These are phyloP conservation scores for Phoenix roebelenii DNA, from an alignment of 176 grass and related monocot species.

Conservation along the genomic window DNA sequence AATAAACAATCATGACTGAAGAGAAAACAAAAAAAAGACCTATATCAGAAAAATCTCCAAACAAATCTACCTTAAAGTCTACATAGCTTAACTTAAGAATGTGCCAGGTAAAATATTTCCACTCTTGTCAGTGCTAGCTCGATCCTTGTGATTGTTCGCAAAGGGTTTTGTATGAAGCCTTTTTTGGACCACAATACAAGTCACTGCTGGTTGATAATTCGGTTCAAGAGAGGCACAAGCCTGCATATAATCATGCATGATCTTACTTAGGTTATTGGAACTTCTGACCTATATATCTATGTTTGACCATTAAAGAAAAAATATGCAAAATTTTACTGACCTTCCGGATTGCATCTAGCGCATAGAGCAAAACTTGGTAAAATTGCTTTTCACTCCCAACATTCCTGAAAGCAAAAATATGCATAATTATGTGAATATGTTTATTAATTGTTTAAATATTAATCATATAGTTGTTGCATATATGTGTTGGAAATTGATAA, in stretches of 20 bases:
- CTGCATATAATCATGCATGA: constrained; percentile 18
- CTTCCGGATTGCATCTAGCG: constrained; percentile 95
- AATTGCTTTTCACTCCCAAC: constrained; percentile 93
- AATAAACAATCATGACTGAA: constrained; percentile 89
- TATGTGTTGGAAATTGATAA: no score
- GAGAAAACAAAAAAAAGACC: constrained; percentile 8
- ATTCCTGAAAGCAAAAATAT: constrained; percentile 40
- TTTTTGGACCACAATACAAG: constrained; percentile 96
- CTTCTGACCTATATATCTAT: no score
- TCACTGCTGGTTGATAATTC: constrained; percentile 96
- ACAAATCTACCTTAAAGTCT: no score
- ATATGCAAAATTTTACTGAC: constrained; percentile 16
- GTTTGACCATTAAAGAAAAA: no score
- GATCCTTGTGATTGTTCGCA: constrained; percentile 84
- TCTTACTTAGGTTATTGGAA: no score
- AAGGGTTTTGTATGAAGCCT: constrained; percentile 91
- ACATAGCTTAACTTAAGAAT: no score
- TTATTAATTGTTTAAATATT: no score
- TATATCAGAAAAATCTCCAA: background rate
- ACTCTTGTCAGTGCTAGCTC: constrained; percentile 61
- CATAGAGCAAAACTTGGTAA: constrained; percentile 94
- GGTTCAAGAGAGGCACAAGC: constrained; percentile 86
- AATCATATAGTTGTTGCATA: no score
- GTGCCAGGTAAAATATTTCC: constrained; percentile 91
- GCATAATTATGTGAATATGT: no score